phyloP scores from a whole-genome alignment of 768 basidiomycete species.

The Dendrothele bispora region DNA sequence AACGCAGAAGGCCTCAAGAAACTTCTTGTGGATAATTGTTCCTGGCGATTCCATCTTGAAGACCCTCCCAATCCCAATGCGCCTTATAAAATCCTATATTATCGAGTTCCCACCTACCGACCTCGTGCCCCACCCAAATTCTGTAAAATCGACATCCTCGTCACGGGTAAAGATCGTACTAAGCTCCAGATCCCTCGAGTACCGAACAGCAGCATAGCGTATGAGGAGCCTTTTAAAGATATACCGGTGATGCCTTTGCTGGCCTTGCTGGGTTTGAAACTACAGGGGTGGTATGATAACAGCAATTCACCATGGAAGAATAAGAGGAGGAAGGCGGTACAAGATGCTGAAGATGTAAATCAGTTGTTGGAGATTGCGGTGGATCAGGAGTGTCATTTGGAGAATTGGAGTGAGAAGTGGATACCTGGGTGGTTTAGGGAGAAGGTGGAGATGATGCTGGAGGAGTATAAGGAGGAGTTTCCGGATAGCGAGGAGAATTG shows the following conservation, averaged over 20 bases:
- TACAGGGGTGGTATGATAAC: constrained; percentile 30
- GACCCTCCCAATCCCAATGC: too few relatives aligned
- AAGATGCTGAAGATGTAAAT: constrained; percentile 24
- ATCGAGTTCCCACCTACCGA: too few relatives aligned
- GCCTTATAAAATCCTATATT: too few relatives aligned
- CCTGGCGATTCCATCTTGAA: too few relatives aligned
- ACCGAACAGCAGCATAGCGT: constrained; percentile 7
- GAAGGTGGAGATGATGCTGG: constrained; percentile 4
- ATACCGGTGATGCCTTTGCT: constrained; percentile 29
- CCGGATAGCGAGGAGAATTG: not conserved
- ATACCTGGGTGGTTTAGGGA: constrained; percentile 10
- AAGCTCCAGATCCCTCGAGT: constrained; percentile 22
- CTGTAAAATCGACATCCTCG: constrained; percentile 35
- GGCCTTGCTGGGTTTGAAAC: constrained; percentile 28
- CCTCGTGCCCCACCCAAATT: too few relatives aligned
- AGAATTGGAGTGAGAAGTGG: constrained; percentile 9
- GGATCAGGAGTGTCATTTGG: not conserved
- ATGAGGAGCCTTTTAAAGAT: not conserved
- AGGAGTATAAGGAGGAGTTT: constrained; percentile 8
- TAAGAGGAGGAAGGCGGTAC: constrained; percentile 23
- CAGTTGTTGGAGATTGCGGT: constrained; percentile 23
- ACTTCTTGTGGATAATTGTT: too few relatives aligned
- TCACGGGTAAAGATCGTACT: constrained; percentile 23
- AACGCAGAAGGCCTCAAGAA: too few relatives aligned
- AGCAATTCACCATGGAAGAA: constrained; percentile 17